Evolutionary conservation across 768 basidiomycete genomes (phyloP), one percentile per base, ranked within the genome.

Genomic region (Lactarius hatsudake): DNA sequence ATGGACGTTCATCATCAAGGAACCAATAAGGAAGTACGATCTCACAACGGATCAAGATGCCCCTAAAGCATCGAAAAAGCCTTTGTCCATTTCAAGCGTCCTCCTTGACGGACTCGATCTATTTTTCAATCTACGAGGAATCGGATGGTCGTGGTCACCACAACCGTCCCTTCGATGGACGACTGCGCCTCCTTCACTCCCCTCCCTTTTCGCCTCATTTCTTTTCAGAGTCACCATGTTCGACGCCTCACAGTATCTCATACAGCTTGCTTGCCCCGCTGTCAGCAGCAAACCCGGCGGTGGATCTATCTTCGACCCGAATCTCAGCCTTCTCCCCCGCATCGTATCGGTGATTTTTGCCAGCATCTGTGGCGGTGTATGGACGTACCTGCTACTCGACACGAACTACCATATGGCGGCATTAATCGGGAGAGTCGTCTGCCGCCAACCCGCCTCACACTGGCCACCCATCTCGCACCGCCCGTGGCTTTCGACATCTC

Each of bases 401-500:
- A 65, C 66, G 59, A 20, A 56, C 30, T 77, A 78, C 54, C 63
- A 72, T 38, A 6, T 75, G 61, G 59, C 62, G 15, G 73, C 71
- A 5, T 38, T 77, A 34, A 12, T 51, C 12, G 48, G 48, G 12
- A 10, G 48, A 23, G 5, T 51, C 23, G 12, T 26, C 12, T 26
- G 23, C 48, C 48, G 48, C 10, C 48, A 51, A 51, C 48, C 48
- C 48, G 48, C 12, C 48, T 51, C 48, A 51, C 8, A 26, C 48
- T 51, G 48, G 48, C 48, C 48, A 1, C 23, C 48, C 5, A 4
- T 51, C 23, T 51, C 48, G 23, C 48, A 51, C 23, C 48, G 23
- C 12, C 48, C 48, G 5, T 51, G 48, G 48, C 48, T 28, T 5
- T 65, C 80, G 8, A 78, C 76, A 1, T 81, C 80, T 2, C 65